phyloP scores from a whole-genome alignment of 441 rosid species.

The Gossypium davidsonii region DNA sequence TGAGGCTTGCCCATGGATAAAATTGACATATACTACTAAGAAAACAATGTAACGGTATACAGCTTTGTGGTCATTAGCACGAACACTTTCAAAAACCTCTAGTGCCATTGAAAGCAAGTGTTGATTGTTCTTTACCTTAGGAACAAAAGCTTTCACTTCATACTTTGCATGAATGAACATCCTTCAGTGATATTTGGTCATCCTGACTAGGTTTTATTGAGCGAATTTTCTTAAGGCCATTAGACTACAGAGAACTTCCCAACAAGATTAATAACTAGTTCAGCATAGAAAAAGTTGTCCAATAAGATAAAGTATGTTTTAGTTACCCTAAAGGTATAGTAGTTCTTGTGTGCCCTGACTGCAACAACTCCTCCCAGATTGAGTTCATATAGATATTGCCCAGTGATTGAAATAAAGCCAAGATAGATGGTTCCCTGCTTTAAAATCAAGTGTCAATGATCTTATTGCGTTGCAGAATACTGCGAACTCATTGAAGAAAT shows the following conservation, averaged over 20 bases:
- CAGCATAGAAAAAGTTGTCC: constrained; percentile 7
- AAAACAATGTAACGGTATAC: constrained; percentile 75
- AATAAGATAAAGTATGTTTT: constrained; percentile 14
- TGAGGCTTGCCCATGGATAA: constrained; percentile 54
- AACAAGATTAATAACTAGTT: constrained; percentile 19
- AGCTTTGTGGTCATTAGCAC: constrained; percentile 70
- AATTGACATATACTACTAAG: constrained; percentile 59
- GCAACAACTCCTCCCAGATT: constrained; percentile 75
- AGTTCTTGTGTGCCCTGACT: constrained; percentile 38
- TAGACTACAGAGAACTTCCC: constrained; percentile 37
- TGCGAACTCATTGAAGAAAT: too few species aligned
- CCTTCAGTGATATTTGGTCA: constrained; percentile 77
- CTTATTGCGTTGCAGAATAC: constrained; percentile 33
- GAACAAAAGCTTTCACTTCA: constrained; percentile 64
- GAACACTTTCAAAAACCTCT: constrained; percentile 68
- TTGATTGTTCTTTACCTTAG: constrained; percentile 44
- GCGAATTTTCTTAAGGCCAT: constrained; percentile 40
- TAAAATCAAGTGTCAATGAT: constrained; percentile 91
- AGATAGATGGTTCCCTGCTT: constrained; percentile 78
- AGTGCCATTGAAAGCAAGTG: constrained; percentile 40
- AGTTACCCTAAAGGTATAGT: constrained; percentile 45
- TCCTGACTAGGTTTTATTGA: constrained; percentile 56
- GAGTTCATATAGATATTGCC: constrained; percentile 70
- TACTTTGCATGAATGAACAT: constrained; percentile 95
- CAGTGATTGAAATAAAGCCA: constrained; percentile 68